Evolutionary conservation across 495 filamentous ascomycete genomes (phyloP).

Genomic region (Letharia columbiana): DNA sequence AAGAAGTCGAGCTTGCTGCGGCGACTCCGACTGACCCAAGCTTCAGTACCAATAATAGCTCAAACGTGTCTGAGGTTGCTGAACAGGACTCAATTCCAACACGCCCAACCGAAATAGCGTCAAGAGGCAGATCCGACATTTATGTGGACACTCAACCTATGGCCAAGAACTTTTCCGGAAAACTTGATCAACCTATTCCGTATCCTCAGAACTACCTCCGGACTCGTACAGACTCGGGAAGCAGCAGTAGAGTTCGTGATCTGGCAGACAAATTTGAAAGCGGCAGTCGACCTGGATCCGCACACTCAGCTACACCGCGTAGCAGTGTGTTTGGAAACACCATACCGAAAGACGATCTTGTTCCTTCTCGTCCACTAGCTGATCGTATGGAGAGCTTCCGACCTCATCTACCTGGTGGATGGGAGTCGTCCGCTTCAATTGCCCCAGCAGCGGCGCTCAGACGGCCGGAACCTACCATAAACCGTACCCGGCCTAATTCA

Average conservation of each 20-base stretch:
- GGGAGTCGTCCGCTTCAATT: slow-evolving; percentile 51
- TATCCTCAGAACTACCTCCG: slow-evolving; percentile 4
- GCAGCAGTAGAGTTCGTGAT: slow-evolving; percentile 39
- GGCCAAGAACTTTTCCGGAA: background rate
- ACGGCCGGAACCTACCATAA: background rate
- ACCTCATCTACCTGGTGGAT: slow-evolving; percentile 55
- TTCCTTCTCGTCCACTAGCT: slow-evolving; percentile 27
- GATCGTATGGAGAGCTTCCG: slow-evolving; percentile 39
- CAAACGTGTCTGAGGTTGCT: slow-evolving; percentile 10
- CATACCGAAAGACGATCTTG: slow-evolving; percentile 19
- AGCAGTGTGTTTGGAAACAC: slow-evolving; percentile 10
- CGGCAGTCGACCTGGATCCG: slow-evolving; percentile 27
- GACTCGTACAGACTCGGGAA: slow-evolving; percentile 32
- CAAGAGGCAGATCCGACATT: background rate
- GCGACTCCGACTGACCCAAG: slow-evolving; percentile 23
- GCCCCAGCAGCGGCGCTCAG: slow-evolving; percentile 24
- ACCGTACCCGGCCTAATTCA: background rate
- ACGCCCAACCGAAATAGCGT: background rate
- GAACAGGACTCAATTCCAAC: background rate
- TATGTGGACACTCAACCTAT: background rate
- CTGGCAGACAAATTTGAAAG: slow-evolving; percentile 40
- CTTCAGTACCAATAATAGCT: slow-evolving; percentile 16
- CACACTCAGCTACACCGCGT: slow-evolving; percentile 28
- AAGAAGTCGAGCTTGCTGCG: slow-evolving; percentile 39
- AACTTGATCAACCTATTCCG: slow-evolving; percentile 3